Evolutionary conservation across 2,329 filamentous ascomycete species (phyloP).

Genomic region (Scedosporium minutisporum): DNA sequence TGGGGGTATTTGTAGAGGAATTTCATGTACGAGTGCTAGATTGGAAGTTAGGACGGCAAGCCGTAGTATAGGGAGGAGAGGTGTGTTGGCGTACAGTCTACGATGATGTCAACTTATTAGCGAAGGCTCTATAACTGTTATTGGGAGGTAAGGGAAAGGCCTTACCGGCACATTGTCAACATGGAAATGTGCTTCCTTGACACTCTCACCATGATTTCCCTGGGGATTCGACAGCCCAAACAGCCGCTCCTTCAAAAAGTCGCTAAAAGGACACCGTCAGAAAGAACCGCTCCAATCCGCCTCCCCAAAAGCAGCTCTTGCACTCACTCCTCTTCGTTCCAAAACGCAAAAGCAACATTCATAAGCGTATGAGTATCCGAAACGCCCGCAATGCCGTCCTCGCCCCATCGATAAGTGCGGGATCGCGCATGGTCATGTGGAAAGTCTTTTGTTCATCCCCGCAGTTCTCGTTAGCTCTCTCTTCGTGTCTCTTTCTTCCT

Average conservation of each 20-base stretch:
- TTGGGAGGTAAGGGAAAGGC: conserved; percentile 4
- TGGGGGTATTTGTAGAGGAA: conserved; percentile 97
- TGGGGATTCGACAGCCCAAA: conserved; percentile 94
- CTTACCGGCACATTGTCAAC: conserved; percentile 78
- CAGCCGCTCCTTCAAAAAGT: conserved; percentile 87
- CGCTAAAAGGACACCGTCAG: conserved; percentile 36
- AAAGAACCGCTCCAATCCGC: no score
- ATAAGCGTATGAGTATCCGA: conserved; percentile 82
- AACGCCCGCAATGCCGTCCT: conserved; percentile 93
- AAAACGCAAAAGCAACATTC: conserved; percentile 93
- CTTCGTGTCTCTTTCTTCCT: not conserved
- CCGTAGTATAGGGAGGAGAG: not conserved
- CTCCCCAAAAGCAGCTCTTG: no score
- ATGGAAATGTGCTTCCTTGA: conserved; percentile 96
- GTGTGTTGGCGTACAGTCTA: conserved; percentile 11
- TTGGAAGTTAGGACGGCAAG: not conserved
- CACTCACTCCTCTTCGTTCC: conserved; percentile 89
- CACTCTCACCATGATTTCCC: conserved; percentile 91
- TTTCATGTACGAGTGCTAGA: conserved; percentile 95
- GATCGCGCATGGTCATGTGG: conserved; percentile 85
- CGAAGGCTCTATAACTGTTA: not conserved
- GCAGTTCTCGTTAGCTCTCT: not conserved
- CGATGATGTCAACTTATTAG: not conserved
- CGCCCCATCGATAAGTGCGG: conserved; percentile 87
- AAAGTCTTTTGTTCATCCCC: conserved; percentile 55